Base-by-base conservation (phyloP, 129 eudicot species). In the Sambucus nigra region DNA sequence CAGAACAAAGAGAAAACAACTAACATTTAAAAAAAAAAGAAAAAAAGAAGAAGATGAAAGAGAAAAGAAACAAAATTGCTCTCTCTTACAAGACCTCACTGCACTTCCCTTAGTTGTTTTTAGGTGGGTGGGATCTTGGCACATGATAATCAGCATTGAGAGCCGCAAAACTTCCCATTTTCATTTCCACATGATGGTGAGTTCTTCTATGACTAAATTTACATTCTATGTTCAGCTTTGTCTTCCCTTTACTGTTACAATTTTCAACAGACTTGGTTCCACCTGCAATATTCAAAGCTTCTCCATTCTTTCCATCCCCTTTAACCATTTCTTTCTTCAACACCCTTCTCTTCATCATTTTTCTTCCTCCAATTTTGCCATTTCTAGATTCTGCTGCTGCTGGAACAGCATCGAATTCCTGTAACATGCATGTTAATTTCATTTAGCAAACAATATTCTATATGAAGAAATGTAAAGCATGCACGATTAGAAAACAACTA, bases 121-220 rank as follows among this genome's bases (percentile, higher is more conserved):
- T 73, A 21, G 94, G 87, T 31, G 94, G 87, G 62, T 83, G 94
- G 29, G 83, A 50, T 47, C 71, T 76, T 15, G 94, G 81, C 19
- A 54, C 54, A 57, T 67, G 69, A 64, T 83, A 83, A 79, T 83
- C 87, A 53, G 94, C 83, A 73, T 52, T 76, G 13, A 76, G 55
- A 60, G 61, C 75, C 69, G 75, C 47, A 68, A 69, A 69, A 60
- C 56, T 71, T 23, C 55, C 61, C 55, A 33, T 23, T 50, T 68
- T 68, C 6, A 64, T 64, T 51, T 69, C 69, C 49, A 35, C 31
- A 31, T 42, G 46, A 45, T 64, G 64, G 42, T 35, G 52, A 11
- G n/a, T 49, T 15, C 54, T 33, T 17, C 22, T 61, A 24, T 14
- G 25, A 12, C 14, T 29, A 33, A 33, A 23, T 29, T 63, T 62